Percentiles rank a stretch among this genome's conserved stretches.
Evolutionary conservation across 257 asterid species (phyloP).

Genomic region (Dorcoceras hygrometricum): DNA sequence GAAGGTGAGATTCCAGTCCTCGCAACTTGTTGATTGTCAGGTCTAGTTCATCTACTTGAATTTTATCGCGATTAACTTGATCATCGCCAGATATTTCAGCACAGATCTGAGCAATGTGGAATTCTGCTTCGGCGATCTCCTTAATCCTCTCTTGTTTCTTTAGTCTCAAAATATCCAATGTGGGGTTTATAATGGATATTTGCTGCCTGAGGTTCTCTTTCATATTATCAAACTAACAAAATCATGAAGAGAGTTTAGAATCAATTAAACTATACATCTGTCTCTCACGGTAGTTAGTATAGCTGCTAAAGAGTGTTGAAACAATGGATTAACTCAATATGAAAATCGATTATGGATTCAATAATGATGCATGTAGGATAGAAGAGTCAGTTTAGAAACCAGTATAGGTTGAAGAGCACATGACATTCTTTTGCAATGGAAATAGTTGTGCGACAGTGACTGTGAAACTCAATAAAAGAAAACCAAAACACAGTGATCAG

Average conservation of each 20-base stretch:
- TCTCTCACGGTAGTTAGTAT: too few species aligned
- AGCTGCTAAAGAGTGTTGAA: conserved; percentile 12
- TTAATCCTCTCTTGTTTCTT: conserved; percentile 56
- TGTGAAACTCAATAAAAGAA: neutral
- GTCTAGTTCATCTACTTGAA: conserved; percentile 59
- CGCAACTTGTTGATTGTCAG: conserved; percentile 55
- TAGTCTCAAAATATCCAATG: conserved; percentile 48
- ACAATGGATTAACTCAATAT: neutral
- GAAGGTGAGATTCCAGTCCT: conserved; percentile 55
- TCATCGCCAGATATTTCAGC: conserved; percentile 71
- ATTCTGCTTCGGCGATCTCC: conserved; percentile 53
- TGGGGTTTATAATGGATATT: conserved; percentile 48
- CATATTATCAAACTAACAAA: conserved; percentile 38
- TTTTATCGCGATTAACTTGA: conserved; percentile 31
- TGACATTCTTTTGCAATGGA: neutral
- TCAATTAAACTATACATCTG: neutral
- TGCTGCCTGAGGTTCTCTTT: conserved; percentile 56
- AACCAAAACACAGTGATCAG: conserved; percentile 14
- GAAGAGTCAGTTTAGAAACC: neutral
- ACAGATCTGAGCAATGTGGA: conserved; percentile 53
- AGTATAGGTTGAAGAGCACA: neutral
- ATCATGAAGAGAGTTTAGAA: neutral
- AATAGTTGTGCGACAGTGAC: conserved; percentile 6
- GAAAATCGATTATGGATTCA: neutral
- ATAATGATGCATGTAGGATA: neutral